phyloP scores from a whole-genome alignment of 805 yeast genomes.

The Candida endomychidarum region DNA sequence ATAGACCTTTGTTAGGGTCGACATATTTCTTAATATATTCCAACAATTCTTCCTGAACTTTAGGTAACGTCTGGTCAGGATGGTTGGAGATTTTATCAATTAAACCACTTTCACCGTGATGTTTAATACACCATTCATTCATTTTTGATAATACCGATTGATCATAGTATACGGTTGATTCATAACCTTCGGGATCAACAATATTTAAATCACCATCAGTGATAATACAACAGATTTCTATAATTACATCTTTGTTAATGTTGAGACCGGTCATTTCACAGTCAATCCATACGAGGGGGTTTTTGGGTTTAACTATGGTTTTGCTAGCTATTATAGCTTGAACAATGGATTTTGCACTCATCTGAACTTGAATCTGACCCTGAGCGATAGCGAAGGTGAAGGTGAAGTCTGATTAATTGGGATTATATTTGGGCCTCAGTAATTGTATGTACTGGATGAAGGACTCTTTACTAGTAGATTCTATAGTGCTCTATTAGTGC shows the following conservation, averaged over 20 bases:
- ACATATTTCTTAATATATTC: conserved; percentile 58
- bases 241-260: conserved; percentile 74
- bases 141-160: conserved; percentile 61
- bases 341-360: background rate
- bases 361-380: too few relatives aligned
- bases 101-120: conserved; percentile 77
- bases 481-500: too few relatives aligned
- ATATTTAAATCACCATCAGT: conserved; percentile 81
- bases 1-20: conserved; percentile 55
- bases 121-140: conserved; percentile 86
- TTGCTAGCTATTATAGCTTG: background rate
- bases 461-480: too few relatives aligned
- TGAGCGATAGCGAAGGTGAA: too few relatives aligned
- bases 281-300: conserved; percentile 85
- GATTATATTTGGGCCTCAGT: too few relatives aligned
- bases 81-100: conserved; percentile 66
- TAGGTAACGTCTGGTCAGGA: conserved; percentile 47
- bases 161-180: conserved; percentile 74
- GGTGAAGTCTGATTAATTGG: too few relatives aligned
- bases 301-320: conserved; percentile 12
- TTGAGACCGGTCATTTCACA: conserved; percentile 98
- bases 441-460: too few relatives aligned
- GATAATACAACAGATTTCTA: conserved; percentile 87
- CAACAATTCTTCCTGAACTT: conserved; percentile 67
- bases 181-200: conserved; percentile 72